A percentile compares a stretch with the other conserved stretches of the same genome.
Conservation (phyloP, 805 yeast genomes). For the Jamesozyma jinghongensis region DNA sequence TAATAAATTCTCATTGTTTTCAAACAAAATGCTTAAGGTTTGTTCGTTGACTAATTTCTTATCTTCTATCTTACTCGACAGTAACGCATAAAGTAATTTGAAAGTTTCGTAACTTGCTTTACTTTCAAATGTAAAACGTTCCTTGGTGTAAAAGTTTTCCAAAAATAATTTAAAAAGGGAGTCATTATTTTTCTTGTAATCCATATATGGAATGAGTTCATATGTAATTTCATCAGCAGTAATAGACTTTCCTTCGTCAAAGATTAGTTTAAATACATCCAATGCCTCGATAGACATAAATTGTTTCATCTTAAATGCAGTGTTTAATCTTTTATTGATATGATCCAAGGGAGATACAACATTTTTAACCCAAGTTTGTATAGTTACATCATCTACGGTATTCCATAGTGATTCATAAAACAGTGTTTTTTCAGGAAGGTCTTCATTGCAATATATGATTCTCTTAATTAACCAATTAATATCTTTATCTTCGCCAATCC, state of each 20-base stretch:
- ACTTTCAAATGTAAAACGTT: slow-evolving; percentile 13
- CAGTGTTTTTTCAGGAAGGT: slow-evolving; percentile 11
- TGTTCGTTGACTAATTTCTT: slow-evolving; percentile 1
- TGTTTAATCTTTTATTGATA: slow-evolving; percentile 10
- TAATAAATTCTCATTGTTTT: slow-evolving; percentile 12
- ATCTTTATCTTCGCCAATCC: neutral
- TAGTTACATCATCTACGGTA: neutral
- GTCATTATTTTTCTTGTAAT: slow-evolving; percentile 2
- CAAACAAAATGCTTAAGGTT: slow-evolving; percentile 15
- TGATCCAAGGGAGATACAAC: slow-evolving; percentile 26
- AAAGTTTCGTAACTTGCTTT: slow-evolving; percentile 13
- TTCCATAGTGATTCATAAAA: slow-evolving; percentile 21
- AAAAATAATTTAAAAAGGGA: slow-evolving; percentile 10
- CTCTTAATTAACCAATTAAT: slow-evolving; percentile 21
- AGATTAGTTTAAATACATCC: slow-evolving; percentile 10
- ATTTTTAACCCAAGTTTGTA: slow-evolving; percentile 21
- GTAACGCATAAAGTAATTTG: slow-evolving; percentile 5
- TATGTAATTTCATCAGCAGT: slow-evolving; percentile 5
- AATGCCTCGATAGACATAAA: slow-evolving; percentile 11
- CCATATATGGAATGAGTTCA: slow-evolving; percentile 21
- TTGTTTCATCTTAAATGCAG: slow-evolving; percentile 11
- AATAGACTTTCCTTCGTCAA: neutral
- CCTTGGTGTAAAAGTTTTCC: slow-evolving; percentile 8
- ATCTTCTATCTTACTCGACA: neutral
- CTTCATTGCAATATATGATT: slow-evolving; percentile 17